Conservation (phyloP, 495 filamentous ascomycete species). For the Xylaria palmicola region DNA sequence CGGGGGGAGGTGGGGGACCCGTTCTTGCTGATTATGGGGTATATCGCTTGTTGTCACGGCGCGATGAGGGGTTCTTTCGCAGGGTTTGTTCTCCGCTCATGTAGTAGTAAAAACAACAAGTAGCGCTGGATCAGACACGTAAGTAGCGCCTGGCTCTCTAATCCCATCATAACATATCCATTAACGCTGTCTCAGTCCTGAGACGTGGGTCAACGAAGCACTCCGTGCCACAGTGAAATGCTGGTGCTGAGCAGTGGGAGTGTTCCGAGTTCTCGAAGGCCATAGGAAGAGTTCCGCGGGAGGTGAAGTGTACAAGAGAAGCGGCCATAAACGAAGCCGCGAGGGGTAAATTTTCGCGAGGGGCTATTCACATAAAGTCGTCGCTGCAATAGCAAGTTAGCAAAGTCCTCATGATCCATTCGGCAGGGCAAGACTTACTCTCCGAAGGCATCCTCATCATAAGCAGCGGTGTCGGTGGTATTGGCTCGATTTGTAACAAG, state of each 20-base stretch:
- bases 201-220: constrained; percentile 1
- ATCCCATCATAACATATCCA: constrained; percentile 9
- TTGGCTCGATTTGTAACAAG: constrained; percentile 70
- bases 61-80: neutral
- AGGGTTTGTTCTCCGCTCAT: neutral
- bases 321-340: constrained; percentile 2
- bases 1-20: neutral
- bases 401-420: neutral
- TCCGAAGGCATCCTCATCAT: constrained; percentile 74
- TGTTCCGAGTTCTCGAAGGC: constrained; percentile 10
- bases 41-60: neutral
- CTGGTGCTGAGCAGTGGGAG: constrained; percentile 11
- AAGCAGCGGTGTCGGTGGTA: constrained; percentile 66
- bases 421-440: constrained; percentile 57
- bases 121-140: constrained; percentile 10
- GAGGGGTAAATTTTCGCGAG: constrained; percentile 2
- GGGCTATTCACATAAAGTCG: constrained; percentile 51
- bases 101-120: constrained; percentile 1
- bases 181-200: neutral
- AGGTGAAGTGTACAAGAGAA: constrained; percentile 1
- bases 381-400: constrained; percentile 37
- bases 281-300: neutral
- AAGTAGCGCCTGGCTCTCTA: neutral
- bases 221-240: neutral
- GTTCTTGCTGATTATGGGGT: neutral